These are phyloP conservation scores for Coemansia sp. DNA, from an alignment of 192 early-diverging fungal genomes.

Conservation along the genomic window DNA sequence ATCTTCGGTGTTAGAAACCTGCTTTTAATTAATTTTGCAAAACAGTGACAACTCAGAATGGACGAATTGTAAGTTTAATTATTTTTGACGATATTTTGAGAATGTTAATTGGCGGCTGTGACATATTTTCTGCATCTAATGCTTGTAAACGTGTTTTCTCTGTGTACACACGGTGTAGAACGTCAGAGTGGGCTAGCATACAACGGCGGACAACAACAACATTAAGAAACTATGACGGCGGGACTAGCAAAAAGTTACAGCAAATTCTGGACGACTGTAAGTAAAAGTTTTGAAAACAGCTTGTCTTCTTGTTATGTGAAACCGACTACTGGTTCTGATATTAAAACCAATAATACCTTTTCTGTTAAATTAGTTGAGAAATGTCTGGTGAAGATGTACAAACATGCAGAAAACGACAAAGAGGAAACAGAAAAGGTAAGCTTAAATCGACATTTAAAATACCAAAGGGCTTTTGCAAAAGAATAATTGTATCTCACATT, in stretches of 20 bases:
- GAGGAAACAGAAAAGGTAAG: background rate
- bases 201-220: background rate
- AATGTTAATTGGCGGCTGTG: background rate
- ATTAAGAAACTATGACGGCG: background rate
- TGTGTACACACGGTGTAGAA: background rate
- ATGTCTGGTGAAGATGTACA: constrained; percentile 4
- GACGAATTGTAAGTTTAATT: background rate
- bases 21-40: too few relatives aligned
- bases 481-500: background rate
- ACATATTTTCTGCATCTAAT: background rate
- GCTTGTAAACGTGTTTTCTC: background rate
- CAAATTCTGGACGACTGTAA: background rate
- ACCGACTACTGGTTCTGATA: background rate
- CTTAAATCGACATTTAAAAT: background rate
- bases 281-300: background rate
- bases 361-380: background rate
- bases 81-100: background rate
- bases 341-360: background rate
- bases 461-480: background rate
- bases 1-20: too few relatives aligned
- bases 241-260: background rate
- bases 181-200: background rate
- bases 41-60: background rate
- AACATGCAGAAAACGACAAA: background rate
- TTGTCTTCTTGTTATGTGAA: background rate